Base-by-base conservation (phyloP, 1,284 basidiomycete species). In the Trametes polyzona region DNA sequence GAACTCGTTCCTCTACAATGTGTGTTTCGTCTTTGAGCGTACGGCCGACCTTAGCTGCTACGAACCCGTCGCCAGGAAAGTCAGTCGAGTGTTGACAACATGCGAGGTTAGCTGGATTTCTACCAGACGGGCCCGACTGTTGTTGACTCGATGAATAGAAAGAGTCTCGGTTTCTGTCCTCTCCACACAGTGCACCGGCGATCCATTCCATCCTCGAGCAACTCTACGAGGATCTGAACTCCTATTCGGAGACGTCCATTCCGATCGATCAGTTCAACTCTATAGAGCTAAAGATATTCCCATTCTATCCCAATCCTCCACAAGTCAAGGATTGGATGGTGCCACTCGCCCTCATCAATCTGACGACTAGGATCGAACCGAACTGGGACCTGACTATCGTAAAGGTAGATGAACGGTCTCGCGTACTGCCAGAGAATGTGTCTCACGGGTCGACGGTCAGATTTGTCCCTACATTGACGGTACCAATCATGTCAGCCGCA, bases 381-480 rank as follows among this genome's bases (percentile, higher is more conserved):
- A 96, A 95, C 66, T 99, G 97, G 96, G 97, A 99, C 74, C 79
- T 99, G 49, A 98, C 97, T 0, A 92, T 98, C 75, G 83, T 84
- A 30, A 93, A 93, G 79, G 93, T 91, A 55, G 14, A 14, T n/a
- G 4, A 27, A 2, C 14, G 16, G 8, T 26, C 6, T 6, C 2
- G 39, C n/a, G 14, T 26, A 10, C 3, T 9, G 1, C 21, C 4
- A 23, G 16, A 19, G 24, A 4, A 51, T 5, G 4, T 9, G 9
- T 19, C 21, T 37, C 21, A 16, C 6, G 2, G 12, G 19, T 8
- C 0, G 17, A 4, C 10, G 21, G 5, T 4, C 4, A 95, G 84
- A 83, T 96, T 30, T 88, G 87, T 64, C 81, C 83, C 67, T 86
- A 83, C 69, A 94, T 98, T 61, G 88, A 98, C 69, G 96, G 96